Conservation (phyloP, 129 eudicot genomes). For the Scalesia atractyloides region DNA sequence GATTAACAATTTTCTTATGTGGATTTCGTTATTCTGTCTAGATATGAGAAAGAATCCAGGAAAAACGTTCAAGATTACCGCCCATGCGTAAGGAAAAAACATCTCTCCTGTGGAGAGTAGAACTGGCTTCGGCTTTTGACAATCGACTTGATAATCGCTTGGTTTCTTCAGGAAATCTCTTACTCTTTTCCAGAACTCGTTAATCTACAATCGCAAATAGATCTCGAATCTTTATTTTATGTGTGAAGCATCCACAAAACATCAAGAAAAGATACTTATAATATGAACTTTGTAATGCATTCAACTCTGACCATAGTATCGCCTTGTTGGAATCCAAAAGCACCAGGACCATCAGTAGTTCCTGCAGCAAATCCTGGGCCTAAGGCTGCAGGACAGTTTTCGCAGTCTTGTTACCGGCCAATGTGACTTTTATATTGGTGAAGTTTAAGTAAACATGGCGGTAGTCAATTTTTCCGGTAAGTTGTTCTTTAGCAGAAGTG, state of each 20-base stretch:
- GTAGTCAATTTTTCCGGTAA: conserved; percentile 62
- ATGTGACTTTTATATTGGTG: conserved; percentile 47
- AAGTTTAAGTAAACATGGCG: conserved; percentile 50
- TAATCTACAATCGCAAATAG: conserved; percentile 41
- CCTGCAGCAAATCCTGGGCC: conserved; percentile 82
- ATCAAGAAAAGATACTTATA: not conserved
- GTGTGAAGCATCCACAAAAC: not conserved
- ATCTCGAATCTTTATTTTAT: too few species aligned
- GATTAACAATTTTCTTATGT: too few species aligned
- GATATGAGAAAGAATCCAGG: not conserved
- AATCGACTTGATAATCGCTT: conserved; percentile 56
- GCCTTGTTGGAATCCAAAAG: conserved; percentile 79
- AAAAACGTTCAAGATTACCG: conserved; percentile 42
- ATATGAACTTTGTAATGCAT: not conserved
- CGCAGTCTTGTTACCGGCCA: conserved; percentile 39
- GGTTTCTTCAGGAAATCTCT: conserved; percentile 57
- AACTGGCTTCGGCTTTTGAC: conserved; percentile 66
- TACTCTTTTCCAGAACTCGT: conserved; percentile 52
- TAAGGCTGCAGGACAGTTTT: conserved; percentile 75
- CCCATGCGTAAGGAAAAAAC: conserved; percentile 71
- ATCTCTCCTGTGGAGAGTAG: conserved; percentile 66
- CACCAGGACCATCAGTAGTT: conserved; percentile 85
- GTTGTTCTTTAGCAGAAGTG: conserved; percentile 47
- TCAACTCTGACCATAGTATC: conserved; percentile 48
- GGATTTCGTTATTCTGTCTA: not conserved